Base-by-base conservation (phyloP, 306 rosid genomes). In the Alnus glutinosa region DNA sequence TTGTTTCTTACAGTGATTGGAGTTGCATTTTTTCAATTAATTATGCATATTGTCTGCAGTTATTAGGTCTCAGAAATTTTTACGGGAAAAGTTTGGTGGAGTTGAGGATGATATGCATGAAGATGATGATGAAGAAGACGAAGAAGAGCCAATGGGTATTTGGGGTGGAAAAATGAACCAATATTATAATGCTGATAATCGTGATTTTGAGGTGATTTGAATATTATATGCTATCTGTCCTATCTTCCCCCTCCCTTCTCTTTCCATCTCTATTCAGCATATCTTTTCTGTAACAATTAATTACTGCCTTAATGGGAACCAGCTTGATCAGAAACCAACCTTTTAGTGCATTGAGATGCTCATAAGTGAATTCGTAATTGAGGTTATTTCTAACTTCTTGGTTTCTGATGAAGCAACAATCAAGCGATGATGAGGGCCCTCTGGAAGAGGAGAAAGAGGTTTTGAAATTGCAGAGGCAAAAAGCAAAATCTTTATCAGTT, bases 401-500 rank as follows among this genome's bases (percentile, higher is more conserved):
- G 6, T 67, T 18, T 67, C 49, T 67, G 72, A 67, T 67, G 72
- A 67, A 67, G 51, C 19, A 8, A 67, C 72, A 18, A 67, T 39
- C 51, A 18, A 92, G 97, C 52, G 98, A 91, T 48, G 97, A 92
- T 66, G 97, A 91, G 71, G 90, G 91, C 73, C 89, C 85, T 49
- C 79, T 85, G 68, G 92, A 87, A 83, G 98, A 95, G 85, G 98
- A 89, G 84, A 88, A 83, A 75, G 80, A 81, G 81, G 98, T 88
- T n/a, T 30, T 63, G 30, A 82, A 84, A 77, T 64, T 86, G 71
- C 94, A 84, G 81, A 89, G 72, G 72, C 32, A 39, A 42, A 67
- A 67, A 42, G 15, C 8, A 39, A 67, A 67, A 42, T 67, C 32
- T 37, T 37, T 37, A 42, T 16, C 16, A 42, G 3, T 37, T 7